Conservation (phyloP, 1,284 basidiomycete species). For the Chiua sp. region DNA sequence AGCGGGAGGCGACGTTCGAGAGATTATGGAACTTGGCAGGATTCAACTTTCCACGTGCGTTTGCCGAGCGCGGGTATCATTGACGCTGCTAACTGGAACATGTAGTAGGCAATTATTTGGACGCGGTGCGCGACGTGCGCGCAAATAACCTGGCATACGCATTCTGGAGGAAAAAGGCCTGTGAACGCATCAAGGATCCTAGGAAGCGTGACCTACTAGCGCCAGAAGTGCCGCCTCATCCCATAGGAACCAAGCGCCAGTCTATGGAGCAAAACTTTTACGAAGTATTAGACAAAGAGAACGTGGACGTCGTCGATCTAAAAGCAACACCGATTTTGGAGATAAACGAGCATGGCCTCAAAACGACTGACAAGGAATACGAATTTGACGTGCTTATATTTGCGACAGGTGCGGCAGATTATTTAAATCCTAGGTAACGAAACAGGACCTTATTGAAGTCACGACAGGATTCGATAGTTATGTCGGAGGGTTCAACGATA, state of each 20-base stretch:
- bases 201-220: slow-evolving; percentile 18
- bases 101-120: slow-evolving; percentile 9
- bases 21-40: slow-evolving; percentile 13
- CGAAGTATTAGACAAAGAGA: slow-evolving; percentile 17
- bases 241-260: slow-evolving; percentile 6
- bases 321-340: slow-evolving; percentile 13
- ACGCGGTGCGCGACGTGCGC: neutral
- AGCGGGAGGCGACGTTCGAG: slow-evolving; percentile 15
- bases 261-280: slow-evolving; percentile 18
- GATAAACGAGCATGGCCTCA: slow-evolving; percentile 13
- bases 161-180: slow-evolving; percentile 21
- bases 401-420: slow-evolving; percentile 12
- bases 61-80: neutral
- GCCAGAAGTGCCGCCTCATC: slow-evolving; percentile 9
- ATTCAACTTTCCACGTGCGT: slow-evolving; percentile 12
- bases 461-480: slow-evolving; percentile 14
- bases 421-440: neutral
- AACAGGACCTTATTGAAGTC: too few relatives aligned
- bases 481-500: slow-evolving; percentile 5
- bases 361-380: slow-evolving; percentile 7
- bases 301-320: slow-evolving; percentile 21
- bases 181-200: slow-evolving; percentile 15
- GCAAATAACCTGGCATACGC: slow-evolving; percentile 10
- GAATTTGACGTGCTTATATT: slow-evolving; percentile 18
- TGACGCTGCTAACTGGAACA: neutral